Evolutionary conservation across 2,329 filamentous ascomycete species (phyloP).

Genomic region (Nothophoma quercina): DNA sequence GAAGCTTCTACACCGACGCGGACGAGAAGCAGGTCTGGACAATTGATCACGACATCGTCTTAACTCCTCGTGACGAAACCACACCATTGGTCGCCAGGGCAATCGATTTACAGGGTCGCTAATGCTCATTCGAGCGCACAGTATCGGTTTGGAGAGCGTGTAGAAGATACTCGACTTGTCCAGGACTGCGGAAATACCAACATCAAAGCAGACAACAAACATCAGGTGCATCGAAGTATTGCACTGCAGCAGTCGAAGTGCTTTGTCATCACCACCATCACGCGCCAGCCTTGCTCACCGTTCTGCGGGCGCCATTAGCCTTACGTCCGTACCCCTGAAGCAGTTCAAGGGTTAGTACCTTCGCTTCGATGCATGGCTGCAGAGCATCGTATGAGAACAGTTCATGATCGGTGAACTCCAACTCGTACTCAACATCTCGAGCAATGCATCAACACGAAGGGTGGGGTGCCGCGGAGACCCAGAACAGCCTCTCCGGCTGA

Average conservation of each 20-base stretch:
- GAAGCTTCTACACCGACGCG: background rate
- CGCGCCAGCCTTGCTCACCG: constrained; percentile 15
- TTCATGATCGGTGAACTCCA: constrained; percentile 18
- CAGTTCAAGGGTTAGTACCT: background rate
- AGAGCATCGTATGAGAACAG: constrained; percentile 17
- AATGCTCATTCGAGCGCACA: background rate
- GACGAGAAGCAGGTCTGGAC: background rate
- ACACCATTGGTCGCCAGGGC: constrained; percentile 1
- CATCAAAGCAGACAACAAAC: background rate
- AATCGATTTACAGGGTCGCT: background rate
- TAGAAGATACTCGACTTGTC: background rate
- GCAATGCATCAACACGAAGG: constrained; percentile 1
- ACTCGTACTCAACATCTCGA: constrained; percentile 5
- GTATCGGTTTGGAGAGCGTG: background rate
- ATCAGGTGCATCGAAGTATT: background rate
- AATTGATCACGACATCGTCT: background rate
- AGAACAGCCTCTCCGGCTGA: constrained; percentile 6
- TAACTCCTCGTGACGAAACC: background rate
- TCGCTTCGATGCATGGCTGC: constrained; percentile 15
- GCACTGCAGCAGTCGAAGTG: background rate
- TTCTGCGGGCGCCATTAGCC: constrained; percentile 3
- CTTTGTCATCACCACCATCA: constrained; percentile 8
- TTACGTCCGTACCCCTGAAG: constrained; percentile 9
- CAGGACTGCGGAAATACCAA: background rate
- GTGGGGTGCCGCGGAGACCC: constrained; percentile 3